Conservation (phyloP, 257 asterid species). For the Coffea eugenioides region DNA sequence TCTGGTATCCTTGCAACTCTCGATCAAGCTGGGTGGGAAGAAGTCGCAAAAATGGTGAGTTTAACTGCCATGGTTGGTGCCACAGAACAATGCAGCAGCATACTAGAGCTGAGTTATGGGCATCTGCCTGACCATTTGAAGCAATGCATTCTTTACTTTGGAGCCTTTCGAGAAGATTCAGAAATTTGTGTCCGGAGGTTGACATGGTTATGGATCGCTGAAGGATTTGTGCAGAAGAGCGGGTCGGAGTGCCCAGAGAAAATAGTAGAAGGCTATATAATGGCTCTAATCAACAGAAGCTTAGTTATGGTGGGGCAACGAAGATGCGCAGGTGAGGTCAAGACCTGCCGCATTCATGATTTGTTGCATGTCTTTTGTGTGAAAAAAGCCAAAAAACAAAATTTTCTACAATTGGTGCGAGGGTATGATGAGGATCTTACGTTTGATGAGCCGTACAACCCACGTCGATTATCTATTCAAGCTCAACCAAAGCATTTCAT, state of each 20-base stretch:
- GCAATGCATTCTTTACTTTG: background rate
- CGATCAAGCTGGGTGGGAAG: background rate
- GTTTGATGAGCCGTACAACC: background rate
- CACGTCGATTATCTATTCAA: background rate
- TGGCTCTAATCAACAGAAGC: background rate
- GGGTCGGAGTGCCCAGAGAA: background rate
- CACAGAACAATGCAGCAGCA: background rate
- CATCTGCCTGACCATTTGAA: background rate
- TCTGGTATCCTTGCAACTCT: background rate
- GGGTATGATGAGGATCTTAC: background rate
- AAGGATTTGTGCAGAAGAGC: background rate
- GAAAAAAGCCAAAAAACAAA: background rate
- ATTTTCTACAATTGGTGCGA: background rate
- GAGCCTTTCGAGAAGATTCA: background rate
- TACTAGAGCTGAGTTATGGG: background rate
- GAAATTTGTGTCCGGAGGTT: background rate
- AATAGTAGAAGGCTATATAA: background rate
- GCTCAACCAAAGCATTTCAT: background rate
- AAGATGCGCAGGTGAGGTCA: background rate
- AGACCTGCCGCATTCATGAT: slow-evolving; percentile 1
- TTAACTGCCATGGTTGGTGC: background rate
- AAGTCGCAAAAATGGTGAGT: background rate
- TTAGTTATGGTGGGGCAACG: background rate
- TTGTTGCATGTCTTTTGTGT: background rate
- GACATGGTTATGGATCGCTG: background rate